These are phyloP conservation scores for Coemansia sp. DNA, from an alignment of 192 early-diverging fungal species.

Conservation along the genomic window DNA sequence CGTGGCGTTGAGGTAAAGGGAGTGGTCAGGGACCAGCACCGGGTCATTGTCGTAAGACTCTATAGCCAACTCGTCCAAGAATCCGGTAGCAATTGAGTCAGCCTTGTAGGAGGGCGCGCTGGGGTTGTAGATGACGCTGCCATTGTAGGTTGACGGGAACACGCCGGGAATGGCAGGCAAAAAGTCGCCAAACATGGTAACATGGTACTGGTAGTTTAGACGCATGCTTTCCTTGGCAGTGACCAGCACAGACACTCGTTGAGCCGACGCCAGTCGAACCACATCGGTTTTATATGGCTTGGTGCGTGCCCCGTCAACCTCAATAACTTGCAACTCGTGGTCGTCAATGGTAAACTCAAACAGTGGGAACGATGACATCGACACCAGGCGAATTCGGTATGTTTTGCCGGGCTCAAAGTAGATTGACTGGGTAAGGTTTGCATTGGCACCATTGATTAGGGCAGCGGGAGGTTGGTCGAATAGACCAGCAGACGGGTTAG, in stretches of 20 bases:
- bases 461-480: neutral
- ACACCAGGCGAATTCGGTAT: slow-evolving; percentile 74
- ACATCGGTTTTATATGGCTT: slow-evolving; percentile 50
- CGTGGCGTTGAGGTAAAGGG: slow-evolving; percentile 57
- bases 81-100: slow-evolving; percentile 17
- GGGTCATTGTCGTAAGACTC: slow-evolving; percentile 53
- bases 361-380: slow-evolving; percentile 62
- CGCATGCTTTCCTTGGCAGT: slow-evolving; percentile 56
- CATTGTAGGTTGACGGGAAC: slow-evolving; percentile 55
- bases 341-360: slow-evolving; percentile 72
- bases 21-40: slow-evolving; percentile 45
- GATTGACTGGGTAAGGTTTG: slow-evolving; percentile 37
- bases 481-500: neutral
- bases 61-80: slow-evolving; percentile 48
- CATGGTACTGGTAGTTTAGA: slow-evolving; percentile 64
- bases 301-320: slow-evolving; percentile 66
- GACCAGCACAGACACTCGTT: slow-evolving; percentile 75
- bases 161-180: slow-evolving; percentile 60
- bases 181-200: slow-evolving; percentile 63
- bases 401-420: slow-evolving; percentile 70
- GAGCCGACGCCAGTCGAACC: slow-evolving; percentile 62
- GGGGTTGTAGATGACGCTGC: slow-evolving; percentile 53
- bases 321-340: slow-evolving; percentile 73
- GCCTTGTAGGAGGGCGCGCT: slow-evolving; percentile 8
- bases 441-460: slow-evolving; percentile 49